Base-by-base conservation (phyloP, 306 rosid species). In the Inga oerstediana region DNA sequence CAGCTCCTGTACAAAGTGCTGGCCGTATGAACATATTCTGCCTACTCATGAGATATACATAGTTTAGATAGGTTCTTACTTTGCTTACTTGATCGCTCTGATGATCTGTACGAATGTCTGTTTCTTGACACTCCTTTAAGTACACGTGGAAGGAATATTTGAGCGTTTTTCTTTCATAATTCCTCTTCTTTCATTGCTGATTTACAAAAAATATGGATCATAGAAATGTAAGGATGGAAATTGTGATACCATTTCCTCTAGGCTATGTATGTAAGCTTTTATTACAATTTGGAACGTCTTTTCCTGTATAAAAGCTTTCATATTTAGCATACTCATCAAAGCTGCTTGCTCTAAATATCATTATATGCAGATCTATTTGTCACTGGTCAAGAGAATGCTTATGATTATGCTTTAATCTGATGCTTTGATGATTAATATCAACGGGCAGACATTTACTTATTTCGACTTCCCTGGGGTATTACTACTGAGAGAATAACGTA, bases 391-490 rank as follows among this genome's bases (percentile, higher is more conserved):
- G 79, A 71, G 72, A 30, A 12, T 81, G 56, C 71, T 39, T 72
- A 44, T 43, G 66, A 7, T 84, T 58, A 0, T 39, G 22, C 75
- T 39, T 51, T 27, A 27, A 27, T 27, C 30, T 22, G 43, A 41
- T 37, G 24, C 17, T 19, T 20, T 10, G 30, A 54, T 79, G 16
- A 30, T 48, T 85, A 12, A 45, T 72, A 72, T 71, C 27, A 24
- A 74, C 62, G 59, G 32, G 58, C 62, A 75, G 61, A 49, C 34
- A 58, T 10, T 6, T 10, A 41, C 46, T 79, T 8, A 72, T 52
- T 62, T 68, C 22, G 41, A 62, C 69, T 73, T 75, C 85, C 19
- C 71, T 79, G 67, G 73, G 86, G 91, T 30, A 30, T 65, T 72
- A 44, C 62, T 77, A 10, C 4, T 71, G 32, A 27, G 82, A 66